These are phyloP conservation scores for Aegilops bicornis DNA, from an alignment of 176 grass and related monocot genomes.

Conservation along the genomic window DNA sequence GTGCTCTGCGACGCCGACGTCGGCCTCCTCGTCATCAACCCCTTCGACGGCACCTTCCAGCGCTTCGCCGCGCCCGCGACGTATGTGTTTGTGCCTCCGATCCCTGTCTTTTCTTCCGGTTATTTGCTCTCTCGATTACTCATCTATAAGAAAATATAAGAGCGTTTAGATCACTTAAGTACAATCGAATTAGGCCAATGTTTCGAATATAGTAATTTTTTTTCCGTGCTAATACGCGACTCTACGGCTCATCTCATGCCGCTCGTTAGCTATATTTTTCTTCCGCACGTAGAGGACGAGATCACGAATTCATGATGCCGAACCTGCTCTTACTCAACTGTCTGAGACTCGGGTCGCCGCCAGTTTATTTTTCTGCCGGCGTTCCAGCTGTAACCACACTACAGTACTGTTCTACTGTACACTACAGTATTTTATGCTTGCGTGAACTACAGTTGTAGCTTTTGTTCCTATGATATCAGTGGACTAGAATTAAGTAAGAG, in stretches of 20 bases:
- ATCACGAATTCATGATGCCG: not conserved
- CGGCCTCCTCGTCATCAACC: conserved; percentile 8
- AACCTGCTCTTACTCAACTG: not conserved
- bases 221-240: not conserved
- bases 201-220: not conserved
- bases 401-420: not conserved
- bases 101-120: not conserved
- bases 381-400: not conserved
- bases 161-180: too few species aligned
- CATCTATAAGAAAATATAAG: too few species aligned
- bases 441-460: not conserved
- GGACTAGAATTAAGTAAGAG: too few species aligned
- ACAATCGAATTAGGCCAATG: not conserved
- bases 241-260: not conserved
- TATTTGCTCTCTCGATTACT: not conserved
- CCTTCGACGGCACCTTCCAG: conserved; percentile 12
- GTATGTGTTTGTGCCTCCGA: not conserved
- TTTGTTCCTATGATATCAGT: too few species aligned
- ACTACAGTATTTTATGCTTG: conserved; percentile 3
- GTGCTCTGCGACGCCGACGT: conserved; percentile 29
- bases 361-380: too few species aligned
- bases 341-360: not conserved
- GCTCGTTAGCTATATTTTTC: not conserved
- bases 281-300: not conserved
- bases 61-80: not conserved